Percentiles rank a stretch among this genome's conserved stretches.
Evolutionary conservation across 2,329 filamentous ascomycete genomes (phyloP).

Genomic region (Curvularia verruculosa): DNA sequence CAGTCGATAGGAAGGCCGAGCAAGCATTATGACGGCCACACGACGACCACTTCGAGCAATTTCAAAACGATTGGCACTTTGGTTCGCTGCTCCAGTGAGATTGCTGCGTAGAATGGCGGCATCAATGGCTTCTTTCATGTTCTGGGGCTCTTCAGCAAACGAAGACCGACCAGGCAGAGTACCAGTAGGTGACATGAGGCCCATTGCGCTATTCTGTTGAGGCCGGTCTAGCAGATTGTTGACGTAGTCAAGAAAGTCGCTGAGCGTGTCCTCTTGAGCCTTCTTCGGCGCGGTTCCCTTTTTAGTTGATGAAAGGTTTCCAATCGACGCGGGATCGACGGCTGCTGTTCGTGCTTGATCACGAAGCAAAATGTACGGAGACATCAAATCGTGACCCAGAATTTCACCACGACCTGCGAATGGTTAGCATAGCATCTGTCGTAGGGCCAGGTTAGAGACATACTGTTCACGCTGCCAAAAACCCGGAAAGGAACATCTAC

Average conservation of each 20-base stretch:
- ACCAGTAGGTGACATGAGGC: constrained; percentile 77
- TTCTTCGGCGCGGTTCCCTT: constrained; percentile 25
- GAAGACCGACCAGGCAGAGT: constrained; percentile 54
- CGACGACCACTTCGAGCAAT: constrained; percentile 89
- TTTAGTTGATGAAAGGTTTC: constrained; percentile 23
- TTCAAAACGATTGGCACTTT: constrained; percentile 91
- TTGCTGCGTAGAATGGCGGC: constrained; percentile 77
- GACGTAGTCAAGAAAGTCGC: constrained; percentile 49
- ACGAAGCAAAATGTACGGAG: constrained; percentile 85
- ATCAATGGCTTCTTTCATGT: constrained; percentile 85
- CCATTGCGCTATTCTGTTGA: constrained; percentile 48
- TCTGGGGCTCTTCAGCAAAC: constrained; percentile 64
- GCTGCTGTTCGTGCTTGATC: constrained; percentile 71
- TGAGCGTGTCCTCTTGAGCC: constrained; percentile 52
- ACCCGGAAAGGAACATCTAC: constrained; percentile 93
- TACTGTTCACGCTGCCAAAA: constrained; percentile 85
- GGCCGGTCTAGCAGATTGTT: constrained; percentile 56
- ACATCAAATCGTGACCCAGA: constrained; percentile 91
- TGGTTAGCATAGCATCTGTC: constrained; percentile 23
- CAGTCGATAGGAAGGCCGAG: constrained; percentile 84
- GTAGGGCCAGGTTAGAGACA: constrained; percentile 14
- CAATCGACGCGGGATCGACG: constrained; percentile 34
- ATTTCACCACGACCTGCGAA: constrained; percentile 73
- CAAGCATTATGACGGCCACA: constrained; percentile 89
- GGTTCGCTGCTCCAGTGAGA: constrained; percentile 67